These are phyloP conservation scores for Platanthera zijinensis DNA, from an alignment of 106 monocot genomes.

Conservation along the genomic window DNA sequence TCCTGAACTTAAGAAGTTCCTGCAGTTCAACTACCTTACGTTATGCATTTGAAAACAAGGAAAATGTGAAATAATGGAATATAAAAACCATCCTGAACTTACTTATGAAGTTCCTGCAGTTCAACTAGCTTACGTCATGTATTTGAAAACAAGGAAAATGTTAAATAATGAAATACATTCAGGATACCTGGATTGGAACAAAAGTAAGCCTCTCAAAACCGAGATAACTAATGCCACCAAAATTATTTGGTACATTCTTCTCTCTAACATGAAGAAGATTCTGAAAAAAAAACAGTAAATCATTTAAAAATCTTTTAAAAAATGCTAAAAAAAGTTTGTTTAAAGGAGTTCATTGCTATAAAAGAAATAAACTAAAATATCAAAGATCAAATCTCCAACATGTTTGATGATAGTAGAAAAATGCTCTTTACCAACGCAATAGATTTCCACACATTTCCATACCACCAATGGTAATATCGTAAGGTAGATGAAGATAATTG, in stretches of 20 bases:
- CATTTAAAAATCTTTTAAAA: background rate
- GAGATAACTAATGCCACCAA: slow-evolving; percentile 67
- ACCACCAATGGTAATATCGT: too few species aligned
- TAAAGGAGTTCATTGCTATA: background rate
- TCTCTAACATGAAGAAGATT: slow-evolving; percentile 84
- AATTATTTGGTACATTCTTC: slow-evolving; percentile 59
- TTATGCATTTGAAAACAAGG: too few species aligned
- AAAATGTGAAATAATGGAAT: background rate
- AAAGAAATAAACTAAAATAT: background rate
- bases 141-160: background rate
- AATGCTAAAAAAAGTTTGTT: background rate
- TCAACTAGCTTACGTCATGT: background rate
- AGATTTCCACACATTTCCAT: too few species aligned
- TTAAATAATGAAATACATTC: background rate
- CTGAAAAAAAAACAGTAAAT: slow-evolving; percentile 25
- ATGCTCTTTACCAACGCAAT: background rate
- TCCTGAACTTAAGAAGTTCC: too few species aligned
- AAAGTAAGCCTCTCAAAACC: slow-evolving; percentile 95
- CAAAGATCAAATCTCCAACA: background rate
- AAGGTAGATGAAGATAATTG: too few species aligned
- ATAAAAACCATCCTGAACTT: background rate
- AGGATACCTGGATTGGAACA: slow-evolving; percentile 83
- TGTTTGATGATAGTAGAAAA: background rate
- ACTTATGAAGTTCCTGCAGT: background rate
- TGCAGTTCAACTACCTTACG: too few species aligned